Percentiles rank a stretch among this genome's conserved stretches.
Evolutionary conservation across 371 early-diverging fungal species (phyloP).

Genomic region (Haplosporangium sp.): DNA sequence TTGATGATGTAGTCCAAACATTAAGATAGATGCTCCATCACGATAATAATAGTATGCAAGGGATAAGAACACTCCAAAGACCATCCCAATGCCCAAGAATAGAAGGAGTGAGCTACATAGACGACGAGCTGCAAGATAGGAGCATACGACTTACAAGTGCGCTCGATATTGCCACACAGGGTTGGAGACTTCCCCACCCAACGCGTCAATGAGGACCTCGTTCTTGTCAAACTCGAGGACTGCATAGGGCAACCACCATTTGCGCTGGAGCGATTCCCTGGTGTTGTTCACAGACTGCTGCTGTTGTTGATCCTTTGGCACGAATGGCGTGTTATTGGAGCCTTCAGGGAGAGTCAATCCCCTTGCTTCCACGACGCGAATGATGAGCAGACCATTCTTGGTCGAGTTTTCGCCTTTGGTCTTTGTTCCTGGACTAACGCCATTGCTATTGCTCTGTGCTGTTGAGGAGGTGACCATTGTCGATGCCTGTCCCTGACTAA

Average conservation of each 20-base stretch:
- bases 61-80: too few relatives aligned
- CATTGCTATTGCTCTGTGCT: neutral
- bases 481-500: neutral
- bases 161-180: conserved; percentile 89
- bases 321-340: conserved; percentile 54
- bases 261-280: conserved; percentile 78
- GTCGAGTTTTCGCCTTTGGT: conserved; percentile 2
- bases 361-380: conserved; percentile 86
- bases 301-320: conserved; percentile 43
- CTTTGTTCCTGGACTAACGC: conserved; percentile 3
- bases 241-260: conserved; percentile 87
- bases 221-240: conserved; percentile 96
- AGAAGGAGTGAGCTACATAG: too few relatives aligned
- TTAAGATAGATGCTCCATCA: too few relatives aligned
- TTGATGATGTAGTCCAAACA: too few relatives aligned
- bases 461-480: conserved; percentile 5
- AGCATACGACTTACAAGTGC: conserved; percentile 79
- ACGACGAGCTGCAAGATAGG: too few relatives aligned
- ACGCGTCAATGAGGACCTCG: conserved; percentile 85
- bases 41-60: too few relatives aligned
- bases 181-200: conserved; percentile 78
- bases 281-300: conserved; percentile 55
- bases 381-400: conserved; percentile 72
- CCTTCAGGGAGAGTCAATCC: conserved; percentile 69
- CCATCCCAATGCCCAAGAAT: too few relatives aligned